Evolutionary conservation across 2,329 filamentous ascomycete genomes (phyloP).

Genomic region (Phaeosphaeria sp.): DNA sequence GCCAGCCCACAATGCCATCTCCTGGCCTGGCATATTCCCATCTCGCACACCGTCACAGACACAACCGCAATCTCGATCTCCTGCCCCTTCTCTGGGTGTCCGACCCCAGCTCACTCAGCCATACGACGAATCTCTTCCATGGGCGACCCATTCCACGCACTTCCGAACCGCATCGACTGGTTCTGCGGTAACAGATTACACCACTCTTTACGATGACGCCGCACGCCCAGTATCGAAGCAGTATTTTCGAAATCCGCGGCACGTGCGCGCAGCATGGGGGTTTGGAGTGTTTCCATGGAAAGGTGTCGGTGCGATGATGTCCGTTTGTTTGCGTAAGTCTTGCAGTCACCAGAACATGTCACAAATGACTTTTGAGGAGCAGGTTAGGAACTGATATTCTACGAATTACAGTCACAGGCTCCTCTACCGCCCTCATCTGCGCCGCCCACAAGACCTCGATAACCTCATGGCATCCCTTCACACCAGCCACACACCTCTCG

Average conservation of each 20-base stretch:
- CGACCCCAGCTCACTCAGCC: not conserved
- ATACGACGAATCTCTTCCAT: not conserved
- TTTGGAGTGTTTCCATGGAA: slow-evolving; percentile 22
- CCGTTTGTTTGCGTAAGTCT: slow-evolving; percentile 1
- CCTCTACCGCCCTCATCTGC: slow-evolving; percentile 25
- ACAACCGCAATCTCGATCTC: not conserved
- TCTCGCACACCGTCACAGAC: not conserved
- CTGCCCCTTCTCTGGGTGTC: not conserved
- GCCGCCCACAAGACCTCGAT: slow-evolving; percentile 18
- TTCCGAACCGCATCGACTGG: not conserved
- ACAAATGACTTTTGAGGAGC: no score
- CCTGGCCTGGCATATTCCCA: not conserved
- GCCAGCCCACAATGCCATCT: not conserved
- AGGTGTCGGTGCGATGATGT: slow-evolving; percentile 20
- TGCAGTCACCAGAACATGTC: no score
- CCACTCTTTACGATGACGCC: not conserved
- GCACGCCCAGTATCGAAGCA: not conserved
- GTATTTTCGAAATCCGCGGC: slow-evolving; percentile 9
- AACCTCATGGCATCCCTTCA: slow-evolving; percentile 21
- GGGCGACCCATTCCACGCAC: not conserved
- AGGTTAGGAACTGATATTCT: not conserved
- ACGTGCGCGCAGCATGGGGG: slow-evolving; percentile 8
- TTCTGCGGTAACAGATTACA: not conserved
- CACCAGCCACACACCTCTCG: slow-evolving; percentile 29
- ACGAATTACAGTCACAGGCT: slow-evolving; percentile 15